phyloP scores from a whole-genome alignment of 2,329 filamentous ascomycete genomes.

The Fusarium lyarnte region DNA sequence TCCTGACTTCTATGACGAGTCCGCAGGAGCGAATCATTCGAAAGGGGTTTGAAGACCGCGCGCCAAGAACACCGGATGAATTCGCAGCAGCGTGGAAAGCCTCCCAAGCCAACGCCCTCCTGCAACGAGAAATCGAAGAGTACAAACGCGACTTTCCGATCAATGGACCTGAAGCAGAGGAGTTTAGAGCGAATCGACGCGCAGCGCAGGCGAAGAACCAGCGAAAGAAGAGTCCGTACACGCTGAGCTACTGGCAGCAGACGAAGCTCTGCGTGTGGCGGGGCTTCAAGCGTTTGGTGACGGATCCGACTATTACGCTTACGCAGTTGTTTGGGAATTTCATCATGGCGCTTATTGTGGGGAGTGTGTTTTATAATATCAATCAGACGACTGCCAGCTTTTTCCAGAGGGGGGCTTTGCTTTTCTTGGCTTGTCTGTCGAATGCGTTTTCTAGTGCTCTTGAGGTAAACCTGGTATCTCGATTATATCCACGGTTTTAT shows the following conservation, averaged over 20 bases:
- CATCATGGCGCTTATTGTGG: constrained; percentile 61
- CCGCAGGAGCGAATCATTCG: constrained; percentile 46
- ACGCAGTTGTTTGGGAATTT: constrained; percentile 55
- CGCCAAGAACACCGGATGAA: constrained; percentile 50
- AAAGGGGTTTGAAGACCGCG: constrained; percentile 45
- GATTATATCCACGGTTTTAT: not conserved
- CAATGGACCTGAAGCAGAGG: constrained; percentile 56
- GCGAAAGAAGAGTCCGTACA: constrained; percentile 35
- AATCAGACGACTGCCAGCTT: constrained; percentile 55
- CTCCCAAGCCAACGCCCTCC: constrained; percentile 37
- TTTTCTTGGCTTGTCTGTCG: constrained; percentile 62
- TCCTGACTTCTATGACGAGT: constrained; percentile 65
- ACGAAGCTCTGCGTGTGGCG: constrained; percentile 41
- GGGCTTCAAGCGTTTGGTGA: constrained; percentile 51
- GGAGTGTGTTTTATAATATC: constrained; percentile 61
- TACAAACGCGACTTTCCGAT: constrained; percentile 52
- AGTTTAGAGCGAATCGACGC: constrained; percentile 56
- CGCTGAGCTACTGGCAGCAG: constrained; percentile 38
- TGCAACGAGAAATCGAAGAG: constrained; percentile 60
- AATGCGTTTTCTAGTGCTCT: constrained; percentile 56
- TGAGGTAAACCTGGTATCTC: constrained; percentile 31
- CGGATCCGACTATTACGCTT: constrained; percentile 52
- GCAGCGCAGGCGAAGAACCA: constrained; percentile 58
- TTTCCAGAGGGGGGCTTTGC: constrained; percentile 55
- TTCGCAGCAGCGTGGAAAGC: constrained; percentile 49